Evolutionary conservation across 768 basidiomycete genomes (phyloP).

Genomic region (Suillus occidentalis): DNA sequence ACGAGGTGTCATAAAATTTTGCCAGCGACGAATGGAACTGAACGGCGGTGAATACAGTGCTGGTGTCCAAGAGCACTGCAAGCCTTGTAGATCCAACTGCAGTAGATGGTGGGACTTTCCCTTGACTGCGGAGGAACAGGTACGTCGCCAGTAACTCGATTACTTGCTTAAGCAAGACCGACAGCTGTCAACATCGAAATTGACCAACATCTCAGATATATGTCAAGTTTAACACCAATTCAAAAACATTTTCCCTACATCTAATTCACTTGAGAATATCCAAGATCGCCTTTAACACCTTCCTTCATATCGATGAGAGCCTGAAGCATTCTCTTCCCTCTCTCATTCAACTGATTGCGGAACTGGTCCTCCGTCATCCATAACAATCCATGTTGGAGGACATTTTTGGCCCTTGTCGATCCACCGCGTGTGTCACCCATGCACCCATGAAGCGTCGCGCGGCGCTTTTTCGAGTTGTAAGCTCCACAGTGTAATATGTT

Average conservation of each 20-base stretch:
- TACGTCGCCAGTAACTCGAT: background rate
- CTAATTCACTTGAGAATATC: conserved; percentile 41
- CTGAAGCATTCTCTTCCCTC: conserved; percentile 56
- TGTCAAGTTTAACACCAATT: background rate
- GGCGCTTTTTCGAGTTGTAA: conserved; percentile 48
- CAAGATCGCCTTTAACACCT: conserved; percentile 40
- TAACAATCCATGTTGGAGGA: conserved; percentile 69
- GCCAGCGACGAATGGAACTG: background rate
- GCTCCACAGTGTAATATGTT: conserved; percentile 77
- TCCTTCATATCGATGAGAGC: conserved; percentile 57
- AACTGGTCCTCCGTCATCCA: conserved; percentile 68
- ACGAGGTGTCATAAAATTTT: background rate
- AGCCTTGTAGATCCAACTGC: background rate
- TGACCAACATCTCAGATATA: background rate
- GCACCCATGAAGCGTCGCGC: conserved; percentile 70
- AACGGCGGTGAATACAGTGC: background rate
- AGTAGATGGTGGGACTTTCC: background rate
- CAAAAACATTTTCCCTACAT: background rate
- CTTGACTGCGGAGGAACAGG: background rate
- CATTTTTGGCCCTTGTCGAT: conserved; percentile 60
- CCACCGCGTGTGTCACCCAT: conserved; percentile 68
- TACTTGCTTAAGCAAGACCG: background rate
- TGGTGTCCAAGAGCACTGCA: background rate
- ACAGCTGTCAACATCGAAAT: background rate
- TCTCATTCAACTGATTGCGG: conserved; percentile 41